Conservation (phyloP, 495 filamentous ascomycete genomes). For the Penicillium goetzii region DNA sequence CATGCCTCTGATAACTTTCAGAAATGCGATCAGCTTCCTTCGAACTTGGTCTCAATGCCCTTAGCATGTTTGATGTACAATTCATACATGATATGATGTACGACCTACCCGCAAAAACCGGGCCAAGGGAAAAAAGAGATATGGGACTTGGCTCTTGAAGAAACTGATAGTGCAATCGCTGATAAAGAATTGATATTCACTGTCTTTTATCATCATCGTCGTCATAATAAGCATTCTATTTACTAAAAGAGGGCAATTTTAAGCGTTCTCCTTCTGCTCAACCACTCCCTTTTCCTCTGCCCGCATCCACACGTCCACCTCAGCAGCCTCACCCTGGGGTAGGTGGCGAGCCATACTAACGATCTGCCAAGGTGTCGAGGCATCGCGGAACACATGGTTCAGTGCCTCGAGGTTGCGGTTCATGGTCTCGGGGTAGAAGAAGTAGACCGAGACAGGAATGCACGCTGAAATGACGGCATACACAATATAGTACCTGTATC, state of each 20-base stretch:
- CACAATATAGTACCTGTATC: conserved; percentile 43
- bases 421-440: conserved; percentile 71
- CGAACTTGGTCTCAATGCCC: no score
- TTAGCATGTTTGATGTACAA: no score
- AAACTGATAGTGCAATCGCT: neutral
- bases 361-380: conserved; percentile 32
- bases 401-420: conserved; percentile 68
- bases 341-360: conserved; percentile 36
- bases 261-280: conserved; percentile 8
- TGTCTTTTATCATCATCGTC: neutral
- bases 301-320: conserved; percentile 19
- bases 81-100: no score
- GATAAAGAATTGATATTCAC: neutral
- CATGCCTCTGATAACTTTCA: no score
- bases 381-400: conserved; percentile 67
- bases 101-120: no score
- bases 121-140: neutral
- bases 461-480: conserved; percentile 41
- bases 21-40: no score
- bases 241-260: neutral
- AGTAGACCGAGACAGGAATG: conserved; percentile 55
- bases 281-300: neutral
- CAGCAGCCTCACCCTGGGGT: conserved; percentile 35
- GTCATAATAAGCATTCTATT: neutral
- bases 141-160: neutral